Percentiles rank a stretch among this genome's conserved stretches.
Evolutionary conservation across 129 eudicot species (phyloP).

Genomic region (Solidago caesia): DNA sequence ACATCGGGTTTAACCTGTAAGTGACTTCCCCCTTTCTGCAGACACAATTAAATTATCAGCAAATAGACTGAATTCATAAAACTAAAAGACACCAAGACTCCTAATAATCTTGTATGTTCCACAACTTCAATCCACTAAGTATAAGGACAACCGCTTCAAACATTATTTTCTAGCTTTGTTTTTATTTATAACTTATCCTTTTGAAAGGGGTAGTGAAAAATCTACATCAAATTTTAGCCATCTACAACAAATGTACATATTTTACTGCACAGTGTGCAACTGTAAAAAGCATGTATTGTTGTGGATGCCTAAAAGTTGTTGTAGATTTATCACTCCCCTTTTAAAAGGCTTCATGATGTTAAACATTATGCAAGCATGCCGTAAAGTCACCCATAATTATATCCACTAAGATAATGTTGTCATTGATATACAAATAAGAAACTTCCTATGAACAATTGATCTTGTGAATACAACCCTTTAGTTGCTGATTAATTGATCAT

Average conservation of each 20-base stretch:
- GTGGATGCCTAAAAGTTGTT: too few relatives aligned
- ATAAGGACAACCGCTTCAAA: slow-evolving; percentile 8
- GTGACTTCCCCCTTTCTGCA: slow-evolving; percentile 81
- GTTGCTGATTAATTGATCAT: background rate
- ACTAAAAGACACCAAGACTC: slow-evolving; percentile 1
- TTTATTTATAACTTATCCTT: background rate
- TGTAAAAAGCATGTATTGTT: too few relatives aligned
- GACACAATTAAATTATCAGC: slow-evolving; percentile 24
- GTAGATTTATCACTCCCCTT: too few relatives aligned
- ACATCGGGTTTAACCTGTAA: slow-evolving; percentile 60
- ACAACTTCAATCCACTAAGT: slow-evolving; percentile 9
- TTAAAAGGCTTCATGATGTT: slow-evolving; percentile 8
- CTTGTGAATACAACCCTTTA: background rate
- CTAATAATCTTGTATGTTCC: slow-evolving; percentile 16
- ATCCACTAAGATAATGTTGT: background rate
- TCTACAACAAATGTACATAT: too few relatives aligned
- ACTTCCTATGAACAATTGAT: slow-evolving; percentile 4
- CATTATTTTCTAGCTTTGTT: slow-evolving; percentile 7
- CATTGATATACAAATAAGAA: slow-evolving; percentile 9
- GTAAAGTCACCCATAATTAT: slow-evolving; percentile 5
- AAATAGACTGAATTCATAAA: slow-evolving; percentile 12
- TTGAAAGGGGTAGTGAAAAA: too few relatives aligned
- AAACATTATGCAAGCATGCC: background rate
- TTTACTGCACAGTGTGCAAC: too few relatives aligned
- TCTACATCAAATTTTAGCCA: too few relatives aligned